Conservation (phyloP, 1,284 basidiomycete genomes). For the Earliella scabrosa region DNA sequence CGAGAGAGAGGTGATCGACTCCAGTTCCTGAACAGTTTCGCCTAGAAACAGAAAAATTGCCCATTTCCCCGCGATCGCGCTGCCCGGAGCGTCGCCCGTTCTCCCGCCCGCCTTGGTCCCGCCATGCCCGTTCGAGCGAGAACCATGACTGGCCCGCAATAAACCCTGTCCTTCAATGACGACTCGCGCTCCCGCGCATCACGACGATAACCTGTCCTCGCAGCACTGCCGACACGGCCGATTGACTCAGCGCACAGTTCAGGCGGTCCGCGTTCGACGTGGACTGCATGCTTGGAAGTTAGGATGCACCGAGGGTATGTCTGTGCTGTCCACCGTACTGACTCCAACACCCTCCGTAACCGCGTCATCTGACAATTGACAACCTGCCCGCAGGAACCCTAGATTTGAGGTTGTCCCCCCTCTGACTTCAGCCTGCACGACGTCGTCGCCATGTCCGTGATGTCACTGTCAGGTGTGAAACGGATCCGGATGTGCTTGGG, state of each 20-base stretch:
- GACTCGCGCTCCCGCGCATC: constrained; percentile 10
- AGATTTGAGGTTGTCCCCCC: neutral
- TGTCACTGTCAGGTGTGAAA: constrained; percentile 1
- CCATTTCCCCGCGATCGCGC: constrained; percentile 15
- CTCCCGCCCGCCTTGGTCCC: constrained; percentile 7
- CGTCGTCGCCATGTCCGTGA: neutral
- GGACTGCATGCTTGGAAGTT: too few relatives aligned
- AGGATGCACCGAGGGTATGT: neutral
- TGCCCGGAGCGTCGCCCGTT: constrained; percentile 14
- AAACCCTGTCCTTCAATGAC: constrained; percentile 6
- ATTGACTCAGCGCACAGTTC: constrained; percentile 1
- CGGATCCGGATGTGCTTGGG: too few relatives aligned
- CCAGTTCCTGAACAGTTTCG: constrained; percentile 13
- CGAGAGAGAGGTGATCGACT: constrained; percentile 19
- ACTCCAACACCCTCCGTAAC: constrained; percentile 16
- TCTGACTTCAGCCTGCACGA: neutral
- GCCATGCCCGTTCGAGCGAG: constrained; percentile 19
- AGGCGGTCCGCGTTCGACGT: neutral
- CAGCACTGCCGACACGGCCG: neutral
- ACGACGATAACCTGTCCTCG: neutral
- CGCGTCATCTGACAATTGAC: constrained; percentile 11
- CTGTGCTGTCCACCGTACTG: neutral
- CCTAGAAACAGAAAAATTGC: constrained; percentile 16
- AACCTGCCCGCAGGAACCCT: constrained; percentile 5
- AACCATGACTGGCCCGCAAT: constrained; percentile 17